Evolutionary conservation across 1,139 yeast genomes (phyloP).

Genomic region (Taphrina communis): DNA sequence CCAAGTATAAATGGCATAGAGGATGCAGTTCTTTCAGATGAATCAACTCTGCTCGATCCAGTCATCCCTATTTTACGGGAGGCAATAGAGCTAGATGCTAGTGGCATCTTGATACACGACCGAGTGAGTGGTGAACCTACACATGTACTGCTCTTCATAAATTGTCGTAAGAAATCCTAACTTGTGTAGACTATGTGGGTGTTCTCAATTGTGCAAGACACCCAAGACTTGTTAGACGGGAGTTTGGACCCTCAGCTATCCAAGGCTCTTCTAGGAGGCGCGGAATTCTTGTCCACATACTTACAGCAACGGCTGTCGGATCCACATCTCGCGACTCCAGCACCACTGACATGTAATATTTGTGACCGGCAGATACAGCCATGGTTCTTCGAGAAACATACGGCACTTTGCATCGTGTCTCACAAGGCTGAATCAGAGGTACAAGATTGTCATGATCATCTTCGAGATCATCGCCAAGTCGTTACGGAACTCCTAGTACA

Average conservation of each 20-base stretch:
- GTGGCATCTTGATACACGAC: slow-evolving; percentile 88
- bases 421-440: slow-evolving; percentile 81
- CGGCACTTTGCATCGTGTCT: slow-evolving; percentile 84
- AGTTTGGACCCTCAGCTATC: slow-evolving; percentile 69
- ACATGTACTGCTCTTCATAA: slow-evolving; percentile 53
- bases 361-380: slow-evolving; percentile 92
- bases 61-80: slow-evolving; percentile 17
- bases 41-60: background rate
- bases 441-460: slow-evolving; percentile 75
- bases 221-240: slow-evolving; percentile 8
- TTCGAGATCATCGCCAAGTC: slow-evolving; percentile 72
- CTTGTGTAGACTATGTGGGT: slow-evolving; percentile 36
- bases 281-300: slow-evolving; percentile 80
- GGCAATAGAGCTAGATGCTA: slow-evolving; percentile 79
- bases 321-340: slow-evolving; percentile 68
- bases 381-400: slow-evolving; percentile 95
- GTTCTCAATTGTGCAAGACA: slow-evolving; percentile 24
- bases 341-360: slow-evolving; percentile 80
- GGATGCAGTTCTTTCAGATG: slow-evolving; percentile 3
- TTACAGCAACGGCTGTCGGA: slow-evolving; percentile 64
- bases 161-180: background rate
- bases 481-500: slow-evolving; percentile 58
- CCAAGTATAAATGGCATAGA: slow-evolving; percentile 33
- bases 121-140: slow-evolving; percentile 64
- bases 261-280: slow-evolving; percentile 83